Evolutionary conservation across 192 early-diverging fungal genomes (phyloP), one percentile per base, ranked within the genome.

Genomic region (Backusella westeae): DNA sequence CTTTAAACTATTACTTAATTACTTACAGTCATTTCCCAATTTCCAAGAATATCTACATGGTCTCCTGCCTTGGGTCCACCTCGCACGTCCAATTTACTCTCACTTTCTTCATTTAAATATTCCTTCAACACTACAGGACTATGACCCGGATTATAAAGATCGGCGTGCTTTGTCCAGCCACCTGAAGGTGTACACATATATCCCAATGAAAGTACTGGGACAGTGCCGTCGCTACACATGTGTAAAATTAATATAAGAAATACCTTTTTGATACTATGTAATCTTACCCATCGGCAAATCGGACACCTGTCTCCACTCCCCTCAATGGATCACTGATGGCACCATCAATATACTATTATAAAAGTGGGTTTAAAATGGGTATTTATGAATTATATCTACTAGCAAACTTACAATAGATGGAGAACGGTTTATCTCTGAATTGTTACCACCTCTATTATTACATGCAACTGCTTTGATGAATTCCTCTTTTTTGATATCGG

Each of bases 11-110:
- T 53, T 4, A 10, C 4, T 42, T n/a, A 5, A 32, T 4, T 5
- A 68, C 67, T 66, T 76, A 84, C 84, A 19, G 88, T 92, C 46
- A 92, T 82, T n/a, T 89, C 87, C 56, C 88, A 85, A 76, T 96
- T 95, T 56, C 95, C 95, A 12, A 97, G 78, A 42, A 97, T 93
- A 81, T 95, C 93, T 8, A 96, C 92, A 83, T 96, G 96, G 70
- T 96, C 93, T 1, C 91, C 85, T 14, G 92, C 92, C 36, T 85
- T 88, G 21, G 88, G 85, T 12, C 94, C 94, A 36, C 94, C 94
- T 4, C 92, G 87, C 26, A 92, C 82, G 79, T 91, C 88, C 46
- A 90, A 87, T 52, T 86, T 85, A n/a, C 85, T 84, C 7, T 85
- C 84, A 65, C 84, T 74, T 42, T 82, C 82, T 67, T 83, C 84